Base-by-base conservation (phyloP, 352 stramenopile genomes). In the Globisporangium takayamanum region DNA sequence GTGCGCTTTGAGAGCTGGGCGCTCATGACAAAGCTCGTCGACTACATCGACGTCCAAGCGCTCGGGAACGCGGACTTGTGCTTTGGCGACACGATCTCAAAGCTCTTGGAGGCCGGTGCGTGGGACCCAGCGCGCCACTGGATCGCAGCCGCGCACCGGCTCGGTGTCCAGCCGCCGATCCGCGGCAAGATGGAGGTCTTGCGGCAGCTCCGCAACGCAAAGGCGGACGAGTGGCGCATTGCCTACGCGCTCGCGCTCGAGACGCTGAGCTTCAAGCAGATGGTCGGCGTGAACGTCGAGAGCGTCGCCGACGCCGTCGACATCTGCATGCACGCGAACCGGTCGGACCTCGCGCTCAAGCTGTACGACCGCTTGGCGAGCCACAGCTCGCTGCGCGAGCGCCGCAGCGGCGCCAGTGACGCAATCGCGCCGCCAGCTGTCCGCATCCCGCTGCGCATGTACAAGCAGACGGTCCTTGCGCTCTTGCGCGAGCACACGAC, bases 51-150 rank as follows among this genome's bases (percentile, higher is more conserved):
- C 53, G 47, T 80, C 10, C 60, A 66, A 16, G 53, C n/a, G 3
- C 70, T 90, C 39, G 56, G 74, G 39, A 87, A 84, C 25, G 55
- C 82, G 3, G 76, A 92, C 30, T 22, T 85, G 18, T 87, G 76
- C 60, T 70, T 86, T 33, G 82, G 84, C 26, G 77, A 91, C 66
- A 87, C 82, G 10, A 75, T 91, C 26, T 92, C 84, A 11, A 92
- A 92, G 67, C 60, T 94, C 47, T 69, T 94, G 5, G 78, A 89
- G 12, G 82, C 69, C 4, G 45, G 74, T 39, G 65, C 73, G 11
- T 92, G 80, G 78, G 51, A 44, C 16, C 20, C 73, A 1, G 82
- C 72, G n/a, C 74, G 78, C 18, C 51, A 81, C n/a, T 89, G 80
- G 74, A 69, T 92, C 39, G 58, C 73, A 30, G 60, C 73, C 26